Conservation (phyloP, 108 stramenopile genomes). For the Cyclostephanos tholiformis region DNA sequence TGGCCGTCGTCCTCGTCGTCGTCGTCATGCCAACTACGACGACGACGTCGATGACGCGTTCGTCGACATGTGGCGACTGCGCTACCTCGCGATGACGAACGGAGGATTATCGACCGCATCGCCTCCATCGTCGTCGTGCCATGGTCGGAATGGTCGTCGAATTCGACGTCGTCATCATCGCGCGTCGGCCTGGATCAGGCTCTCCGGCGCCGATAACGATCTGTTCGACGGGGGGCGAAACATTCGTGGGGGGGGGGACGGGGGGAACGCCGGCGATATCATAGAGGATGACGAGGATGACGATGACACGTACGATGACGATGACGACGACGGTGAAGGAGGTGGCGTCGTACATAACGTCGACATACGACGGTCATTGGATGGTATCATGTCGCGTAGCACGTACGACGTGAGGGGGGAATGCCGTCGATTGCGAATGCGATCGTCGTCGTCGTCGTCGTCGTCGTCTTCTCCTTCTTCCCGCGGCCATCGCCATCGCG, state of each 20-base stretch:
- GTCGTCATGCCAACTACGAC: not conserved
- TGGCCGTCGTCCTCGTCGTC: not conserved
- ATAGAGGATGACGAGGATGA: no score
- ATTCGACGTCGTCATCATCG: not conserved
- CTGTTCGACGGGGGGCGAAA: constrained; percentile 6
- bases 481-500: not conserved
- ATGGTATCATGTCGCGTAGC: not conserved
- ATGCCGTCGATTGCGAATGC: constrained; percentile 17
- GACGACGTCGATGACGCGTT: not conserved
- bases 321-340: no score
- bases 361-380: no score
- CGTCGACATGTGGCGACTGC: constrained; percentile 29
- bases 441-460: no score
- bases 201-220: constrained; percentile 21
- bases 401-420: constrained; percentile 9
- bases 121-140: no score
- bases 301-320: no score
- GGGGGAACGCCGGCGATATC: constrained; percentile 8
- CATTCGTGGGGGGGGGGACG: not conserved
- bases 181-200: constrained; percentile 24
- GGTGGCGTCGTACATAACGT: no score
- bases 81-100: constrained; percentile 17
- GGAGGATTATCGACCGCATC: no score
- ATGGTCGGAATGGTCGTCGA: no score
- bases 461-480: not conserved